Conservation (phyloP, 805 yeast genomes). For the Wickerhamiella alocasiicola region DNA sequence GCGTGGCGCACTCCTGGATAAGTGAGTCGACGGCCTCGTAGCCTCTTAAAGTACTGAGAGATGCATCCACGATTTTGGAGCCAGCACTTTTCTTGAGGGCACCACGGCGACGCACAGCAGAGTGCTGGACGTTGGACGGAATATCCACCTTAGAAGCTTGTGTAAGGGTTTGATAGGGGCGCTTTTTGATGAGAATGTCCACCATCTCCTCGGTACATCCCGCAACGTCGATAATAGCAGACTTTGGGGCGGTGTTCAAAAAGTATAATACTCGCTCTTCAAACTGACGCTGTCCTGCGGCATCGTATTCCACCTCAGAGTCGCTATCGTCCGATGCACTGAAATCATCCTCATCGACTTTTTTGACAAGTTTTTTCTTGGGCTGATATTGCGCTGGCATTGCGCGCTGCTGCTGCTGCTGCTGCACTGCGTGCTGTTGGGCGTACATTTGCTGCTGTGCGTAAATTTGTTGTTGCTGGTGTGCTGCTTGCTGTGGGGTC, state of each 20-base stretch:
- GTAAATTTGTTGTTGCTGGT: constrained; percentile 7
- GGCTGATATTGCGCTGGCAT: constrained; percentile 11
- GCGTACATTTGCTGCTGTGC: constrained; percentile 6
- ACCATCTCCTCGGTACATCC: constrained; percentile 59
- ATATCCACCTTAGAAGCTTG: constrained; percentile 49
- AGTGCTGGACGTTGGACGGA: constrained; percentile 23
- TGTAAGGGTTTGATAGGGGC: constrained; percentile 58
- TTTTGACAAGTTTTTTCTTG: constrained; percentile 12
- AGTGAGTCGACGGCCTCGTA: constrained; percentile 92
- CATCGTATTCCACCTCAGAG: constrained; percentile 28
- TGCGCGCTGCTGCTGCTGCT: constrained; percentile 6
- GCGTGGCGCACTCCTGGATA: constrained; percentile 66
- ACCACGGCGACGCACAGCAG: constrained; percentile 28
- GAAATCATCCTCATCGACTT: constrained; percentile 34
- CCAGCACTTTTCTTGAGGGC: constrained; percentile 50
- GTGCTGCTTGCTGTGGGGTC: constrained; percentile 4
- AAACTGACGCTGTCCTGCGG: constrained; percentile 30
- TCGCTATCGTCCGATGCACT: constrained; percentile 38
- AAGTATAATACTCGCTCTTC: constrained; percentile 62
- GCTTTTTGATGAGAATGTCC: constrained; percentile 41
- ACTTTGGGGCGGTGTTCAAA: constrained; percentile 60
- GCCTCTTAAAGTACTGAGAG: constrained; percentile 63
- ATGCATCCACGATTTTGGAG: constrained; percentile 57
- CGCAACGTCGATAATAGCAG: constrained; percentile 72
- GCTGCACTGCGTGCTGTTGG: constrained; percentile 9